phyloP scores from a whole-genome alignment of 495 filamentous ascomycete genomes.

The Friedmanniomyces simplex region DNA sequence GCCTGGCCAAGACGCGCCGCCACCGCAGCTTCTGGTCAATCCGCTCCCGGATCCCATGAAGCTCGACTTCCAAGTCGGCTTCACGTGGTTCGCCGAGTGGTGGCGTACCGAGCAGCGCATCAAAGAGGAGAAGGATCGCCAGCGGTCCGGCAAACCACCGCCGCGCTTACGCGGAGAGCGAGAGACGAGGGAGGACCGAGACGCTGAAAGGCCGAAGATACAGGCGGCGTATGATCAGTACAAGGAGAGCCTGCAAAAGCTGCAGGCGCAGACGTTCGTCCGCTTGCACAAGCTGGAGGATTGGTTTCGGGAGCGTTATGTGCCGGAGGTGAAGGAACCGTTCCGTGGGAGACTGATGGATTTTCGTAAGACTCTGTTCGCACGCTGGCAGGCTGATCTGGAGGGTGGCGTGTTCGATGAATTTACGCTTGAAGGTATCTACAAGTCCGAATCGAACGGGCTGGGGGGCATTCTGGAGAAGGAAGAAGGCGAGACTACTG shows the following conservation, averaged over 20 bases:
- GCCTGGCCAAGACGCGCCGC: constrained; percentile 63
- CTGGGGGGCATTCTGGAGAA: constrained; percentile 80
- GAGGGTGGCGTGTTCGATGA: constrained; percentile 79
- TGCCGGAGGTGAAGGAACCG: constrained; percentile 62
- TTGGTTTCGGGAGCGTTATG: constrained; percentile 96
- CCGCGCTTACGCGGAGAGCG: constrained; percentile 57
- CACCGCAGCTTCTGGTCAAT: constrained; percentile 49
- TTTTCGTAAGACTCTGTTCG: constrained; percentile 62
- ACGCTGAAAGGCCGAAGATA: constrained; percentile 79
- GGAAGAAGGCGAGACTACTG: constrained; percentile 86
- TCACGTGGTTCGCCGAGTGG: constrained; percentile 96
- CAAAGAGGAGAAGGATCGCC: constrained; percentile 77
- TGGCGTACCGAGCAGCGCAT: constrained; percentile 78
- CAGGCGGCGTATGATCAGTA: constrained; percentile 88
- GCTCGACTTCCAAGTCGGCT: constrained; percentile 87
- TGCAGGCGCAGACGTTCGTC: constrained; percentile 82
- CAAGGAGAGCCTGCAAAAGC: constrained; percentile 85
- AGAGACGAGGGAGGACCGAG: constrained; percentile 74
- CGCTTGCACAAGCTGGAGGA: constrained; percentile 83
- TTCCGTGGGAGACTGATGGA: constrained; percentile 60
- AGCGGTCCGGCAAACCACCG: constrained; percentile 59
- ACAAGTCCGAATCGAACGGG: constrained; percentile 85
- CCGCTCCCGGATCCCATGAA: constrained; percentile 71
- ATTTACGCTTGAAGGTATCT: constrained; percentile 88
- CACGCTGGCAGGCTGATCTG: constrained; percentile 77